A percentile compares a stretch with the other conserved stretches of the same genome.
These are phyloP conservation scores for Papiliotrema terrestris DNA, from an alignment of 1,284 basidiomycete genomes.

Conservation along the genomic window DNA sequence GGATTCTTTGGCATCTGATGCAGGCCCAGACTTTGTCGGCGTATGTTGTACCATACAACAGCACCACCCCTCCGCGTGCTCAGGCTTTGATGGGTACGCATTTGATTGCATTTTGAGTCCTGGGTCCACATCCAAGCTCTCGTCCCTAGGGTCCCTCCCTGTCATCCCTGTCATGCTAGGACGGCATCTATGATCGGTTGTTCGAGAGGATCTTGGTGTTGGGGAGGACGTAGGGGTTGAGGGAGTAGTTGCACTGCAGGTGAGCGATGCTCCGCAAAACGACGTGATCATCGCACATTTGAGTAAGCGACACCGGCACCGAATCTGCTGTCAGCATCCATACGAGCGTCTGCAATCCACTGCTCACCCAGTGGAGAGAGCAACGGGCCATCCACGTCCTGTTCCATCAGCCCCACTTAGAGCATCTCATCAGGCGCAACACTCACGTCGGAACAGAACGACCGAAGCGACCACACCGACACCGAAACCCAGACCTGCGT, in stretches of 20 bases:
- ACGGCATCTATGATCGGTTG: conserved; percentile 14
- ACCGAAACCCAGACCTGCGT: conserved; percentile 89
- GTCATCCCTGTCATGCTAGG: neutral
- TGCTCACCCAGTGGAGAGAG: conserved; percentile 86
- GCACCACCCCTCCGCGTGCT: too few relatives aligned
- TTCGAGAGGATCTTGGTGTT: conserved; percentile 72
- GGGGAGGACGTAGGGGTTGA: conserved; percentile 89
- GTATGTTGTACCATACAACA: too few relatives aligned
- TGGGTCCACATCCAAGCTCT: neutral
- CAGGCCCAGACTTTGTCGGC: too few relatives aligned
- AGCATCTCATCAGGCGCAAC: neutral
- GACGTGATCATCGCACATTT: conserved; percentile 36
- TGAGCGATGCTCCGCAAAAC: neutral
- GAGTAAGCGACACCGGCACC: conserved; percentile 73
- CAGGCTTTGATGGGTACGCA: too few relatives aligned
- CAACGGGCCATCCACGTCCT: conserved; percentile 97
- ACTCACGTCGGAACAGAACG: conserved; percentile 90
- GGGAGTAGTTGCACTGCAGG: conserved; percentile 81
- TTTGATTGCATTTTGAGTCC: too few relatives aligned
- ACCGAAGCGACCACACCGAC: conserved; percentile 92
- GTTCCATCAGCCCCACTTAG: conserved; percentile 5
- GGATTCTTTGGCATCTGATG: too few relatives aligned
- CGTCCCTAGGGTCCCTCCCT: too few relatives aligned
- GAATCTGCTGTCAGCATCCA: conserved; percentile 35
- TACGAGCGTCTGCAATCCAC: neutral